Base-by-base conservation (phyloP, 805 yeast species). In the Isabelozyma heimii region DNA sequence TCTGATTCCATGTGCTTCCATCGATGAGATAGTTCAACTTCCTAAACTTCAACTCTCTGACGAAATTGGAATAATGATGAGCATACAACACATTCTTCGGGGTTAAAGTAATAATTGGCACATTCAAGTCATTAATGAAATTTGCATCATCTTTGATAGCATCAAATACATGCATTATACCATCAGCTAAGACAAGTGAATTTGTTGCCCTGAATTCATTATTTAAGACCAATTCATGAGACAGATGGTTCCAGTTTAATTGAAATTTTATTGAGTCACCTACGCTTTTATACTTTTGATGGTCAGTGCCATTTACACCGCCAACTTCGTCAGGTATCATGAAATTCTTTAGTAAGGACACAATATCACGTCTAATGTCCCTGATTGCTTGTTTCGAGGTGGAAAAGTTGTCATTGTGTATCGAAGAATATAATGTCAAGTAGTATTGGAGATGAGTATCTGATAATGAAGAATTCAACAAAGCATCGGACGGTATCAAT, bases 21-120 rank as follows among this genome's bases (percentile, higher is more conserved):
- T 83, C 85, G 14, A 91, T 78, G 43, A 89, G 65, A 41, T 76
- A 52, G 2, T 72, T 66, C 15, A 89, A 65, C 10, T 79, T 76
- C 49, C 91, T 78, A 46, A 88, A 79, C 41, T 80, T 72, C 13
- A 89, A 55, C 56, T 89, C 96, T n/a, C 79, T 76, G 5, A 88
- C 91, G 61, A 89, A 83, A 26, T 73, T 73, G 2, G 84, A 72
- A 45, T 82, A 83, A 50, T 83, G 74, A 50, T 70, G 54, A 1
- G 76, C 76, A 52, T 54, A 66, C 28, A 74, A 60, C 5, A 71
- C 64, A 47, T 67, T 72, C 16, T 72, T 50, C 1, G 77, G 73
- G 3, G 58, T 60, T 58, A 73, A 58, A 1, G 56, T 56, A 5
- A 58, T 66, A 8, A 56, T 42, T 2, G 61, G 52, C 5, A 67